phyloP scores from a whole-genome alignment of 108 stramenopile species.

The Nannochloropsis gaditana region DNA sequence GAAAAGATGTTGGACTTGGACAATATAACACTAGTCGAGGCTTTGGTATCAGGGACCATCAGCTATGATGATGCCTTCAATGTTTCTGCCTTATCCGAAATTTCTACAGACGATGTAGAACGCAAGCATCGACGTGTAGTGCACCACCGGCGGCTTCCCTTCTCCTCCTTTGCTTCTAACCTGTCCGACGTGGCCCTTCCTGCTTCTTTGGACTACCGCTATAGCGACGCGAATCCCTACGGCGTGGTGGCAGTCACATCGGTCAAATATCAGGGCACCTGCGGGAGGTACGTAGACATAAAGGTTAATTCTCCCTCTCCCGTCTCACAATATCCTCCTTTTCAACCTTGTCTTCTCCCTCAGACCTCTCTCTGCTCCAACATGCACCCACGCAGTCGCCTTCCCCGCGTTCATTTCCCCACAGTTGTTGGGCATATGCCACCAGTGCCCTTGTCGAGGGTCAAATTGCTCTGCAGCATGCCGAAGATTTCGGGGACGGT shows the following conservation, averaged over 20 bases:
- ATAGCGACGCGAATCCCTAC: conserved; percentile 4
- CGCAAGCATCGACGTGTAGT: neutral
- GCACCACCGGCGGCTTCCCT: neutral
- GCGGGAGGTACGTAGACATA: neutral
- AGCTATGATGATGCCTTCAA: neutral
- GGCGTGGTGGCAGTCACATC: neutral
- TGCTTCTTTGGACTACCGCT: neutral
- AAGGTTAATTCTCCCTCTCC: neutral
- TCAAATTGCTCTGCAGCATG: neutral
- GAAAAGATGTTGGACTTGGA: conserved; percentile 7
- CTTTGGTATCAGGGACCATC: neutral
- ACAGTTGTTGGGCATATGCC: neutral
- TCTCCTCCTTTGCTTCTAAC: neutral
- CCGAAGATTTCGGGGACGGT: neutral
- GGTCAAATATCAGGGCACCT: neutral
- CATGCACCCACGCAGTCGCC: neutral
- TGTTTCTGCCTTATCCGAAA: neutral
- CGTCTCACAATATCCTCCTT: neutral
- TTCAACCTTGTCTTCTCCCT: neutral
- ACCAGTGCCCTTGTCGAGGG: neutral
- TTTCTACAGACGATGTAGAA: neutral
- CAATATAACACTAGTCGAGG: neutral
- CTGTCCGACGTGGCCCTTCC: neutral
- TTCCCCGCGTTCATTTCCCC: neutral
- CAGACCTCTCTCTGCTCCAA: neutral